Evolutionary conservation across 306 rosid species (phyloP).

Genomic region (Spatholobus suberectus): DNA sequence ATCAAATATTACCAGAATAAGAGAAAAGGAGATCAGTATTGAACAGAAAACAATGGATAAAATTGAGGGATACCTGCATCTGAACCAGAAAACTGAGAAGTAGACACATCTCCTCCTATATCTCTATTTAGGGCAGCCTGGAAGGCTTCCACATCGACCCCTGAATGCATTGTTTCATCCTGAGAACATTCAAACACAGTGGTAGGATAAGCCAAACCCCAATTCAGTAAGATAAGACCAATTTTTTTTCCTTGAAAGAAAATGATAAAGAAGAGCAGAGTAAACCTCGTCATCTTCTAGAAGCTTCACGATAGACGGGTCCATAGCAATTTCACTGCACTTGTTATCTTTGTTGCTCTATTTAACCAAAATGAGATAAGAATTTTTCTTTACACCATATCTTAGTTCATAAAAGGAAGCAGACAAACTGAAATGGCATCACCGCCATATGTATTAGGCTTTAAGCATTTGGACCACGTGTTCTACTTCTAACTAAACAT

Average conservation of each 20-base stretch:
- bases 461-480: background rate
- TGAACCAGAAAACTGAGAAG: constrained; percentile 63
- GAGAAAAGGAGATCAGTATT: background rate
- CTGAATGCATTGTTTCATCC: constrained; percentile 91
- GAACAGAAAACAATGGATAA: background rate
- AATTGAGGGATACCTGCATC: constrained; percentile 48
- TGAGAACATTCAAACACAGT: constrained; percentile 29
- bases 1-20: background rate
- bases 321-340: constrained; percentile 53
- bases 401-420: constrained; percentile 19
- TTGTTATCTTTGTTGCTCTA: background rate
- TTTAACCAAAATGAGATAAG: background rate
- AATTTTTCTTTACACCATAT: background rate
- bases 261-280: background rate
- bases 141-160: constrained; percentile 86
- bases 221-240: background rate
- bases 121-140: constrained; percentile 86
- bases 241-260: background rate
- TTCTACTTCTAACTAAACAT: background rate
- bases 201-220: background rate
- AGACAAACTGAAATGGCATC: constrained; percentile 14
- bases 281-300: constrained; percentile 89
- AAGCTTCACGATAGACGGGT: constrained; percentile 81
- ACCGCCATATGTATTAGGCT: background rate
- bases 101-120: constrained; percentile 65